phyloP scores from a whole-genome alignment of 2,329 filamentous ascomycete genomes.

The Diplodia corticola region DNA sequence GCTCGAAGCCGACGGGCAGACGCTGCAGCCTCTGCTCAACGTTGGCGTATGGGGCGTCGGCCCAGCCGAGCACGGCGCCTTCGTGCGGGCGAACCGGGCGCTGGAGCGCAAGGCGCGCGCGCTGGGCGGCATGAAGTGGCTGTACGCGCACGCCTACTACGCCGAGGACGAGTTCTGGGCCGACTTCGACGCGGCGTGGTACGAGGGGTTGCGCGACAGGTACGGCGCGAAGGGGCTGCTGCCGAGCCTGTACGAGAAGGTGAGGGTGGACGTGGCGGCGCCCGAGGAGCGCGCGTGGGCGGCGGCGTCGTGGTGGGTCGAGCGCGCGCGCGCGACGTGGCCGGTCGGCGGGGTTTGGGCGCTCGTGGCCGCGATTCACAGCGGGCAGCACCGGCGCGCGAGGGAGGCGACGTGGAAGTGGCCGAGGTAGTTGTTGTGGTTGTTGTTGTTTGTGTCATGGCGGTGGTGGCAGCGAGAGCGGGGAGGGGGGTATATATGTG shows the following conservation, averaged over 20 bases:
- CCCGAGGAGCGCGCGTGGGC: not conserved
- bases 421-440: not conserved
- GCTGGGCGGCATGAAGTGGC: conserved; percentile 66
- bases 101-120: conserved; percentile 62
- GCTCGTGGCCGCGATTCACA: not conserved
- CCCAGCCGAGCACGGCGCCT: conserved; percentile 28
- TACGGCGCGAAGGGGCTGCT: conserved; percentile 62
- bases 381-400: not conserved
- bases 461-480: no score
- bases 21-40: conserved; percentile 46
- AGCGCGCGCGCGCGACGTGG: not conserved
- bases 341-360: conserved; percentile 6
- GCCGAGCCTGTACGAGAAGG: conserved; percentile 68
- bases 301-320: not conserved
- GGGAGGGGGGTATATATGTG: no score
- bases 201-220: conserved; percentile 58
- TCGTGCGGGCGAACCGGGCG: conserved; percentile 57
- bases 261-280: conserved; percentile 41
- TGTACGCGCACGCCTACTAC: conserved; percentile 71
- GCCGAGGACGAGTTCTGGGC: conserved; percentile 68
- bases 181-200: conserved; percentile 60
- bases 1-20: conserved; percentile 28
- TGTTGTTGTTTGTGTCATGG: no score
- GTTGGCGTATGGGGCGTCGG: conserved; percentile 69
- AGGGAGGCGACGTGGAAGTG: conserved; percentile 14